A percentile compares a stretch with the other conserved stretches of the same genome.
Conservation (phyloP, 1,139 yeast genomes). For the Suhomyces bokatorum region DNA sequence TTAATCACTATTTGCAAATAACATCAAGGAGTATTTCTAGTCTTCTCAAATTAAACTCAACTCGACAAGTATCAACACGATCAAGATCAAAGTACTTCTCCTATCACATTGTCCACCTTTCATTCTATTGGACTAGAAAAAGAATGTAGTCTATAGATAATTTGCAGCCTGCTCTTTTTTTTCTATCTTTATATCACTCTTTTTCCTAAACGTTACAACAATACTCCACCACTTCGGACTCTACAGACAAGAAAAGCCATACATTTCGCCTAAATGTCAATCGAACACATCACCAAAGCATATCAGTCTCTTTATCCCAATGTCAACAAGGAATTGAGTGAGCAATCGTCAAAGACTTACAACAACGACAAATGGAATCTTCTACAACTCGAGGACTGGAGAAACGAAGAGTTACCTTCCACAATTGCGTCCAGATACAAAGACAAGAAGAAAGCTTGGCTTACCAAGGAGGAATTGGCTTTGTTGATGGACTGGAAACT, state of each 20-base stretch:
- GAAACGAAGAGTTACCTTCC: constrained; percentile 28
- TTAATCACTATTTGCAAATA: no score
- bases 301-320: constrained; percentile 16
- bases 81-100: no score
- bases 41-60: no score
- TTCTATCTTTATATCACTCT: background rate
- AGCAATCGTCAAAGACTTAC: constrained; percentile 18
- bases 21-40: no score
- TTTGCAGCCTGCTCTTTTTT: background rate
- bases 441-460: constrained; percentile 24
- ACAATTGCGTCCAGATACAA: constrained; percentile 21
- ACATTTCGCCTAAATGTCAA: background rate
- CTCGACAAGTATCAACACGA: no score
- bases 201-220: background rate
- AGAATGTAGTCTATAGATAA: background rate
- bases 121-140: no score
- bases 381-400: constrained; percentile 40
- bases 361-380: constrained; percentile 28
- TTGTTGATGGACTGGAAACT: constrained; percentile 52
- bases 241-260: background rate
- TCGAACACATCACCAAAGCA: constrained; percentile 9
- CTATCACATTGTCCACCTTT: no score
- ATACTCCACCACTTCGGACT: background rate
- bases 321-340: constrained; percentile 21
- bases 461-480: constrained; percentile 39